Evolutionary conservation across 768 basidiomycete genomes (phyloP), one percentile per base, ranked within the genome.

Genomic region (Lentinula raphanica): DNA sequence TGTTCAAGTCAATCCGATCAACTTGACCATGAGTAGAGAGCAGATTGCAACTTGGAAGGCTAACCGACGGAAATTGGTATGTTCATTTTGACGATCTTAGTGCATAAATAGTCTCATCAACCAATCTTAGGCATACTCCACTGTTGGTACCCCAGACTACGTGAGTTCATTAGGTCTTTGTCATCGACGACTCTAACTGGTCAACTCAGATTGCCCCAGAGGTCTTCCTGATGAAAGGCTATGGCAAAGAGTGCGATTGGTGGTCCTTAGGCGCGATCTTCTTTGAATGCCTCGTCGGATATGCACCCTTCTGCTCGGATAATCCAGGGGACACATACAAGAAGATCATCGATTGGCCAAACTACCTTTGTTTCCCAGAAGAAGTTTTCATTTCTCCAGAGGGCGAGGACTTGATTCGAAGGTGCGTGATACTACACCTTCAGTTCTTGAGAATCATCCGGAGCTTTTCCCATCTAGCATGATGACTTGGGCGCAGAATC

Each of bases 41-140:
- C 88, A 92, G 70, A 99, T 99, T 64, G 94, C 93, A 39, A 99
- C 96, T 2, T 99, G 96, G 96, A 98, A 98, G 72, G 95, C 95
- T 9, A 99, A 98, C 72, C 83, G 96, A 63, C 83, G 96, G 72
- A 98, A 97, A 74, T 76, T 99, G 65, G 93, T 94, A 65, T 59
- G 81, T 70, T 28, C 23, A 36, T 5, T 29, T 42, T 36, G 2
- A 46, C 49, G 23, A 58, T 56, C 7, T 49, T 49, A 5, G 19
- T 39, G 46, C 29, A 27, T 39, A 15, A 36, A 11, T 39, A 28
- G 1, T 49, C 58, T 63, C 11, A 64, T 40, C 13, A 17, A 15
- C 9, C 28, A 31, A 61, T 50, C 31, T 17, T 59, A 94, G 92
- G 96, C 96, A 0, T 99, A 94, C 69, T 98, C 95, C 2, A 99